phyloP scores from a whole-genome alignment of 2,329 filamentous ascomycete genomes.

The Fusarium liriodendri region DNA sequence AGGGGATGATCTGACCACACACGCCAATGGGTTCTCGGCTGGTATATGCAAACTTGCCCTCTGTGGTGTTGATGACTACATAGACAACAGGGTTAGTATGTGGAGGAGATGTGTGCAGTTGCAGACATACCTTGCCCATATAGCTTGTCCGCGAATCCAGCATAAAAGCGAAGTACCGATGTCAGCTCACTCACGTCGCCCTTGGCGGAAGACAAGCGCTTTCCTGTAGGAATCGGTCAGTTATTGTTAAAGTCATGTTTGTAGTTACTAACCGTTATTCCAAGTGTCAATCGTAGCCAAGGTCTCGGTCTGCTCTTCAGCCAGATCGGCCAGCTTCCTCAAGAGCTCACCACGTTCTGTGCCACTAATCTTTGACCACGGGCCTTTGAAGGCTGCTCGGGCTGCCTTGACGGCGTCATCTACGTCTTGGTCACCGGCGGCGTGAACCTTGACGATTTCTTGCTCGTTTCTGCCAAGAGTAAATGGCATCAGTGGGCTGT shows the following conservation, averaged over 20 bases:
- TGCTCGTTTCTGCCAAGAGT: not conserved
- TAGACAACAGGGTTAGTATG: not conserved
- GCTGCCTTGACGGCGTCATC: conserved; percentile 3
- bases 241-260: not conserved
- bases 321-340: conserved; percentile 1
- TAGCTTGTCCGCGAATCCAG: not conserved
- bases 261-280: not conserved
- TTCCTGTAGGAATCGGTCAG: not conserved
- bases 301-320: not conserved
- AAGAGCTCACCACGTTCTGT: conserved; percentile 1
- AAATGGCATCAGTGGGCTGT: not conserved
- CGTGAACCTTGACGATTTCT: conserved; percentile 13
- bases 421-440: not conserved
- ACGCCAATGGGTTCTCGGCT: conserved; percentile 80
- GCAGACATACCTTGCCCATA: not conserved
- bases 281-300: conserved; percentile 60
- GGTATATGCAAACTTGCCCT: conserved; percentile 79
- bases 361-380: not conserved
- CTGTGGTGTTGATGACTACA: conserved; percentile 54
- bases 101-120: not conserved
- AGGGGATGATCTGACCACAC: conserved; percentile 76
- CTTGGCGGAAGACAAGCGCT: not conserved
- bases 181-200: not conserved
- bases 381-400: not conserved
- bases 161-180: not conserved